These are phyloP conservation scores for Curvularia sp. DNA, from an alignment of 2,329 filamentous ascomycete species.

Conservation along the genomic window DNA sequence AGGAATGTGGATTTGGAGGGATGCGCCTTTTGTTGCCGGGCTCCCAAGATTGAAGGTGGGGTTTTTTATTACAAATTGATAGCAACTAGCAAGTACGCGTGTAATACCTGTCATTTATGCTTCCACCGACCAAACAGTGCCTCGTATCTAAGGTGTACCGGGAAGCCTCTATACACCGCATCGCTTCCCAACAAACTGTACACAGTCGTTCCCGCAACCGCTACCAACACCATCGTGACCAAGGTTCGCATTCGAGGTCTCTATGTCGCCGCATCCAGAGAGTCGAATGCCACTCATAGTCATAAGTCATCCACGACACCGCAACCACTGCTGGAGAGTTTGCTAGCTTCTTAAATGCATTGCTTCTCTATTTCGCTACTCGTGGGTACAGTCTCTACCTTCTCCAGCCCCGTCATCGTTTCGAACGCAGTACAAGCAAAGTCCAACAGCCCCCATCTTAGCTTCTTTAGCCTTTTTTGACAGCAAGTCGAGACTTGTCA, in stretches of 20 bases:
- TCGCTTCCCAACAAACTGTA: too few species aligned
- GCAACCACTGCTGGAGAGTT: background rate
- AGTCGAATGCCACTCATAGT: too few species aligned
- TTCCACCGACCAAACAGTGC: too few species aligned
- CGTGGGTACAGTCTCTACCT: conserved; percentile 1
- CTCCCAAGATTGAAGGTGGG: background rate
- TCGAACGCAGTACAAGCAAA: conserved; percentile 4
- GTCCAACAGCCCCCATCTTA: background rate
- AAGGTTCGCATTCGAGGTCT: too few species aligned
- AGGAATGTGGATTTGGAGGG: conserved; percentile 14
- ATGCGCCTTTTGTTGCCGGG: conserved; percentile 14
- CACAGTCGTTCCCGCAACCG: too few species aligned
- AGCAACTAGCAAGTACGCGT: background rate
- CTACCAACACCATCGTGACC: too few species aligned
- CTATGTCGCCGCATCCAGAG: too few species aligned
- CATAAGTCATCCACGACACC: background rate
- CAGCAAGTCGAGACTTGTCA: conserved; percentile 1
- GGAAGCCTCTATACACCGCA: too few species aligned
- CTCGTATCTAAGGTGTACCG: too few species aligned
- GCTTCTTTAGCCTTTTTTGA: background rate
- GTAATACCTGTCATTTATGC: background rate
- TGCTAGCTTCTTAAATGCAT: conserved; percentile 1
- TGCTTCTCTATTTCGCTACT: conserved; percentile 1
- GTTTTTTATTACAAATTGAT: background rate
- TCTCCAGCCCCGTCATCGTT: conserved; percentile 1